A percentile compares a stretch with the other conserved stretches of the same genome.
Evolutionary conservation across 108 stramenopile genomes (phyloP).

Genomic region (Thalassiosira profunda): DNA sequence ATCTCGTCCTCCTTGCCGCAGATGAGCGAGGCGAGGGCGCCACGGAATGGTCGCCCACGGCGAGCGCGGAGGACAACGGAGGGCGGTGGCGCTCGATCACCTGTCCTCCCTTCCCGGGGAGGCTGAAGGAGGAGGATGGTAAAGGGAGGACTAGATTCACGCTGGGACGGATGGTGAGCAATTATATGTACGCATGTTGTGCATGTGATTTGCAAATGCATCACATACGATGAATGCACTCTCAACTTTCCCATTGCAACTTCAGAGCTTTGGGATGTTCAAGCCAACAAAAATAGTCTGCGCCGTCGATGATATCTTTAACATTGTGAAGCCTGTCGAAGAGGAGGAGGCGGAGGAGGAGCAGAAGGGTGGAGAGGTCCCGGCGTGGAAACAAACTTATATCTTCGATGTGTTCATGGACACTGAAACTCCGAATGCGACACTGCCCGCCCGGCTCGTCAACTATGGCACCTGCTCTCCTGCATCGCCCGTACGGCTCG

Average conservation of each 20-base stretch:
- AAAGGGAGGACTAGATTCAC: constrained; percentile 51
- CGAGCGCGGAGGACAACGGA: not conserved
- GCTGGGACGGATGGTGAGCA: constrained; percentile 56
- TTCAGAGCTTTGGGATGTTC: constrained; percentile 65
- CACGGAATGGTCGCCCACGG: constrained; percentile 12
- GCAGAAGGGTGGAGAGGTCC: no score
- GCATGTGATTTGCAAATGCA: no score
- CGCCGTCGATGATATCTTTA: constrained; percentile 39
- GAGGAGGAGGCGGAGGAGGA: not conserved
- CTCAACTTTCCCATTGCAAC: no score
- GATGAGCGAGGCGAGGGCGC: not conserved
- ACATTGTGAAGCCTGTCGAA: constrained; percentile 18
- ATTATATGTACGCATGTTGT: no score
- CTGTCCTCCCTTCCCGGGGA: constrained; percentile 55
- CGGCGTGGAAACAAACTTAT: constrained; percentile 23
- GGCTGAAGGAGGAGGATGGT: constrained; percentile 17
- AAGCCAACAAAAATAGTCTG: constrained; percentile 53
- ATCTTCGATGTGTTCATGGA: constrained; percentile 37
- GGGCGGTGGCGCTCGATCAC: constrained; percentile 26
- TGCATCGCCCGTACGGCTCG: constrained; percentile 23
- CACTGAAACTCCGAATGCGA: constrained; percentile 27
- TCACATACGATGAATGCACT: no score
- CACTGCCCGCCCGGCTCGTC: constrained; percentile 32
- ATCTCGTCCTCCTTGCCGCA: constrained; percentile 2
- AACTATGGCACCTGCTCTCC: constrained; percentile 40